phyloP scores from a whole-genome alignment of 2,329 filamentous ascomycete species.

The Pyricularia grisea region DNA sequence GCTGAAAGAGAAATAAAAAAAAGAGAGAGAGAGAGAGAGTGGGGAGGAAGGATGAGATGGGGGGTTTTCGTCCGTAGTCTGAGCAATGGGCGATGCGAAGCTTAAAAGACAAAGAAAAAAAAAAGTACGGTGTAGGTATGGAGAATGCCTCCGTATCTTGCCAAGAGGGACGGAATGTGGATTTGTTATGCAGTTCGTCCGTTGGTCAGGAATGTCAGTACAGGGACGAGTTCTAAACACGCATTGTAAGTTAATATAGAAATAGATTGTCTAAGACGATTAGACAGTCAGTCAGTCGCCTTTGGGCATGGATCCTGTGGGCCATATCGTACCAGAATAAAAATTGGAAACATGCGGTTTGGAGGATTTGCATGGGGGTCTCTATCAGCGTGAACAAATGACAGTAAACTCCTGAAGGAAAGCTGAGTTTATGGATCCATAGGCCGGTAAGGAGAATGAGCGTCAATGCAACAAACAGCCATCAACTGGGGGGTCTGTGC shows the following conservation, averaged over 20 bases:
- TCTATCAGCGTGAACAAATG: background rate
- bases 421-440: background rate
- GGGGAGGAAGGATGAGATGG: slow-evolving; percentile 65
- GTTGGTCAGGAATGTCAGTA: background rate
- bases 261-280: background rate
- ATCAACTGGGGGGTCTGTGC: background rate
- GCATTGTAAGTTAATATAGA: background rate
- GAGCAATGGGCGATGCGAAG: background rate
- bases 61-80: slow-evolving; percentile 60
- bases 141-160: background rate
- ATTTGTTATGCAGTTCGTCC: background rate
- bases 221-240: background rate
- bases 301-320: background rate
- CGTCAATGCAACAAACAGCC: background rate
- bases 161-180: background rate
- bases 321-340: background rate
- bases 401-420: background rate
- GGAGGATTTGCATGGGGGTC: background rate
- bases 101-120: background rate
- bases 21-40: slow-evolving; percentile 28
- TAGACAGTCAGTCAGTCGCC: background rate
- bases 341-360: background rate
- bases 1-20: slow-evolving; percentile 58
- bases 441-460: background rate
- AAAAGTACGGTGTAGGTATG: background rate